These are phyloP conservation scores for Endothia cerciana DNA, from an alignment of 2,329 filamentous ascomycete genomes.

Conservation along the genomic window DNA sequence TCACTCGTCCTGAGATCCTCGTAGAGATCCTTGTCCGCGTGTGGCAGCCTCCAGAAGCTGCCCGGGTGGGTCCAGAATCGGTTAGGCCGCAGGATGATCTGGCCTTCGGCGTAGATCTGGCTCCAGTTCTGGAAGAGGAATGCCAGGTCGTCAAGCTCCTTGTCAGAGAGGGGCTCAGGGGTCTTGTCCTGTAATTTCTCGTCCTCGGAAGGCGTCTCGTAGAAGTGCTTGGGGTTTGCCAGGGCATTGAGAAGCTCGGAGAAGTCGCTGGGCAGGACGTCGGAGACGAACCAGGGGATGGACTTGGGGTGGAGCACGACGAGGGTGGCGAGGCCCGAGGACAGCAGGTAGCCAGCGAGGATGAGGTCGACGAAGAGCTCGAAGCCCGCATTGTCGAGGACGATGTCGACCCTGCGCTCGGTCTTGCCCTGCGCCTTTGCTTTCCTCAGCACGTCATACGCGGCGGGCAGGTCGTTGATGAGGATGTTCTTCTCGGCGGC, in stretches of 20 bases:
- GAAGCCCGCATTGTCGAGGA: slow-evolving; percentile 96
- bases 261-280: slow-evolving; percentile 88
- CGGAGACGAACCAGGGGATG: slow-evolving; percentile 98
- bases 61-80: slow-evolving; percentile 88
- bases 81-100: slow-evolving; percentile 82
- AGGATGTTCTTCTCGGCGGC: slow-evolving; percentile 89
- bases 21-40: slow-evolving; percentile 66
- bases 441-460: slow-evolving; percentile 35
- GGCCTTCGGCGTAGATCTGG: slow-evolving; percentile 77
- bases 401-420: slow-evolving; percentile 84
- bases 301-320: slow-evolving; percentile 91
- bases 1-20: slow-evolving; percentile 82
- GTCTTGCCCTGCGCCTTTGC: slow-evolving; percentile 40
- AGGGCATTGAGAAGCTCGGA: slow-evolving; percentile 78
- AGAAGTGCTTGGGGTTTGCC: slow-evolving; percentile 77
- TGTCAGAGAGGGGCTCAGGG: slow-evolving; percentile 65
- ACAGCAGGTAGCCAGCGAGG: slow-evolving; percentile 85
- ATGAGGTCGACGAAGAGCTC: slow-evolving; percentile 96
- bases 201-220: slow-evolving; percentile 74
- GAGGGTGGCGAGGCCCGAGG: slow-evolving; percentile 80
- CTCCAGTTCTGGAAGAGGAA: slow-evolving; percentile 87
- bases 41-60: slow-evolving; percentile 86
- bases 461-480: slow-evolving; percentile 73
- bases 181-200: slow-evolving; percentile 59
- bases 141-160: slow-evolving; percentile 67